These are phyloP conservation scores for Quercus suber DNA, from an alignment of 306 rosid genomes.

Conservation along the genomic window DNA sequence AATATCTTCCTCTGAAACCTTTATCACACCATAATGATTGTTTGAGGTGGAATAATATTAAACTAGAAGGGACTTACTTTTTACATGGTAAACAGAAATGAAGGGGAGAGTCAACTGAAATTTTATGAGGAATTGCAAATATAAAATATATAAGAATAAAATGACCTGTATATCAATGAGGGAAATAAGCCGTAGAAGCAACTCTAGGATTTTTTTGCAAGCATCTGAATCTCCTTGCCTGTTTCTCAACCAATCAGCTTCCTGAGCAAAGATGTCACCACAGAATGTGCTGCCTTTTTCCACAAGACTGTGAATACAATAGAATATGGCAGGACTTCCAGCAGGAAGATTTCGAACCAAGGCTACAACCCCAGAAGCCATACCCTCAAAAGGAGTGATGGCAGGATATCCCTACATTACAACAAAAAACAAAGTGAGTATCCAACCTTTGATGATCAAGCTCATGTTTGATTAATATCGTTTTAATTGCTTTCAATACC, in stretches of 20 bases:
- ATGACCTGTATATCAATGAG: conserved; percentile 81
- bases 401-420: conserved; percentile 75
- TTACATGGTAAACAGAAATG: neutral
- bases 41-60: neutral
- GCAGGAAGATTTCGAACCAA: conserved; percentile 82
- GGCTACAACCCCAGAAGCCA: conserved; percentile 89
- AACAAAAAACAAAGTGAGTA: conserved; percentile 13
- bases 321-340: conserved; percentile 84
- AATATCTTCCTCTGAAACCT: conserved; percentile 6
- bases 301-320: conserved; percentile 63
- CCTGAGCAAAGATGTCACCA: conserved; percentile 41
- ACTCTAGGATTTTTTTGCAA: conserved; percentile 76
- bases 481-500: conserved; percentile 39
- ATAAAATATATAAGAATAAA: neutral
- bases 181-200: conserved; percentile 69
- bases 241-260: conserved; percentile 62
- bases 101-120: neutral
- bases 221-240: conserved; percentile 87
- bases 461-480: conserved; percentile 9
- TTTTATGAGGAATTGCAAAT: neutral
- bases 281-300: conserved; percentile 61
- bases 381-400: conserved; percentile 87
- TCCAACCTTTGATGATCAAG: conserved; percentile 3
- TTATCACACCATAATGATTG: conserved; percentile 2
- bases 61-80: neutral